These are phyloP conservation scores for Botrytis byssoidea DNA, from an alignment of 2,329 filamentous ascomycete species.

Conservation along the genomic window DNA sequence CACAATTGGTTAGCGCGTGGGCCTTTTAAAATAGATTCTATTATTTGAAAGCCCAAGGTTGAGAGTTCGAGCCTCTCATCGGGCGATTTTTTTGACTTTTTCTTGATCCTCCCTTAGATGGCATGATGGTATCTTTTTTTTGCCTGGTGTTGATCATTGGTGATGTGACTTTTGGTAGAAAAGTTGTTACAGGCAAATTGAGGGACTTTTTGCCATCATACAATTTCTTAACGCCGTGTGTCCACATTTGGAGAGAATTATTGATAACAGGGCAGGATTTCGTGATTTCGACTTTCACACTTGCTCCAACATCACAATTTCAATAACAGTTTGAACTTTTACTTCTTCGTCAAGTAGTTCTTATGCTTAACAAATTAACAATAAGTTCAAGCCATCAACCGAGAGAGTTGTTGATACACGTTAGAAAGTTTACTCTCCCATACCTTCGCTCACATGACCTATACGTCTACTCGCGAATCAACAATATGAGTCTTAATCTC, in stretches of 20 bases:
- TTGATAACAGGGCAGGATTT: not conserved
- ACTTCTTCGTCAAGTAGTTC: not conserved
- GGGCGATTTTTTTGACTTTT: not conserved
- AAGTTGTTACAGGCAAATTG: not conserved
- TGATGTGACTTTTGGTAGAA: not conserved
- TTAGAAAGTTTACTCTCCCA: not conserved
- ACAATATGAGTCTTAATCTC: not conserved
- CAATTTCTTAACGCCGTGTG: not conserved
- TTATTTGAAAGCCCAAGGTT: slow-evolving; percentile 10
- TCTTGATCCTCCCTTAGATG: not conserved
- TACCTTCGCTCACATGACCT: not conserved
- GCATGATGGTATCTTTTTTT: not conserved
- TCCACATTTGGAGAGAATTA: not conserved
- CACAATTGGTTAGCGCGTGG: slow-evolving; percentile 20
- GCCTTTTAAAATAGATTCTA: not conserved
- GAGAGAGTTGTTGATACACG: too few species aligned
- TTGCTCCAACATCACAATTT: not conserved
- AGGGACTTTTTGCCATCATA: not conserved
- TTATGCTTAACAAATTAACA: not conserved
- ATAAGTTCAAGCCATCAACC: not conserved
- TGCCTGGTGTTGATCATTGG: not conserved
- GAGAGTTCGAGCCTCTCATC: slow-evolving; percentile 14
- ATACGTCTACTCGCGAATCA: not conserved
- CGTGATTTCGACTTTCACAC: not conserved
- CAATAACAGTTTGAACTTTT: not conserved